Evolutionary conservation across 2,329 filamentous ascomycete genomes (phyloP), one percentile per base, ranked within the genome.

Genomic region (Lachnellula subtilissima): DNA sequence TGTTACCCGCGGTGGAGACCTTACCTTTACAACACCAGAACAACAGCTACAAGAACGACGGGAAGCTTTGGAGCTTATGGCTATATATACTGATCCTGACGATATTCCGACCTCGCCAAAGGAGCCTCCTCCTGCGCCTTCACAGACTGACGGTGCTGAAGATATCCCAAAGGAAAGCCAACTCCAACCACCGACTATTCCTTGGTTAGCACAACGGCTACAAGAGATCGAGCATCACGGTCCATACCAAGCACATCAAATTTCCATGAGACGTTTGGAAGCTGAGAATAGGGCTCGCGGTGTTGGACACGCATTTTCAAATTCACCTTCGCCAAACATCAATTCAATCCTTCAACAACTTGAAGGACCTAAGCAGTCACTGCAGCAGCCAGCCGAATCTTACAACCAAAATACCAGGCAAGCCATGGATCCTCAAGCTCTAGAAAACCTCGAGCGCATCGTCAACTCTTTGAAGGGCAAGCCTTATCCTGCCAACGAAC

Each of bases 61-160:
- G 25, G 83, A 86, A 65, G 78, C 77, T 48, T 75, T 75, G 11
- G 82, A 84, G 63, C 74, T 87, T 36, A 83, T 87, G 78, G 80
- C 68, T 37, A 59, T 70, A 22, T 71, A 71, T 49, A 69, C 65
- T 23, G 66, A 69, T 62, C 61, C 61, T 14, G 61, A 58, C 50
- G 69, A 71, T 50, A 70, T 71, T 48, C 69, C 69, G 25, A 61
- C 62, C 15, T 66, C 69, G 9, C 62, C 69, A 17, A 71, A 68
- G 48, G 69, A 71, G 55, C 66, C 67, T 47, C 53, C 62, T 14
- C 22, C 36, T 43, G 32, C 52, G 40, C 32, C 61, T 57, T 36
- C 50, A 15, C 60, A 62, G 15, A 50, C 43, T 19, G 56, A 60
- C 48, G 53, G 46, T 23, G 32, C 52, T 49, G 51, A 46, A 35